These are phyloP conservation scores for Cordyceps sp. DNA, from an alignment of 2,329 filamentous ascomycete genomes.

Conservation along the genomic window DNA sequence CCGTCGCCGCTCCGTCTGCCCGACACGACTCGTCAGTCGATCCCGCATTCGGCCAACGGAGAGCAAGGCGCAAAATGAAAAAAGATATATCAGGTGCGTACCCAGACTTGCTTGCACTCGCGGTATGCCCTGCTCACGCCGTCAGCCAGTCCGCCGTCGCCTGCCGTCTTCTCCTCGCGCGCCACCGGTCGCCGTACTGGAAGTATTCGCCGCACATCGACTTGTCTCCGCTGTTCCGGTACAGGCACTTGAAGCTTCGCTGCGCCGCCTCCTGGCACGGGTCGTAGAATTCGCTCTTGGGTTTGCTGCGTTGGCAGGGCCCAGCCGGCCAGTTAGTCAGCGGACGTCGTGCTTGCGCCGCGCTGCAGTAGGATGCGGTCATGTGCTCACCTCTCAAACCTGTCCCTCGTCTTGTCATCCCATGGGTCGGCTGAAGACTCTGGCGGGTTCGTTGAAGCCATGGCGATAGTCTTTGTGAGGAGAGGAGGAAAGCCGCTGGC, in stretches of 20 bases:
- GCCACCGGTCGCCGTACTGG: constrained; percentile 43
- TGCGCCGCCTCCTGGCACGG: constrained; percentile 88
- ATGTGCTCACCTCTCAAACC: constrained; percentile 43
- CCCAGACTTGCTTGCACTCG: too few species aligned
- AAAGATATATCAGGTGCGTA: too few species aligned
- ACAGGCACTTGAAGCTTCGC: constrained; percentile 72
- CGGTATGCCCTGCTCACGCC: constrained; percentile 57
- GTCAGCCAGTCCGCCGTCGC: neutral
- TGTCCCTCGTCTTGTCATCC: constrained; percentile 41
- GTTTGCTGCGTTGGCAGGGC: too few species aligned
- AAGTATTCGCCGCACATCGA: constrained; percentile 93
- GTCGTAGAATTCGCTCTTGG: constrained; percentile 78
- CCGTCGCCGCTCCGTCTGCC: too few species aligned
- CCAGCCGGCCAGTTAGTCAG: too few species aligned
- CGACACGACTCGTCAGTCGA: too few species aligned
- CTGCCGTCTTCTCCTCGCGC: constrained; percentile 5
- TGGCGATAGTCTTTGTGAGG: too few species aligned
- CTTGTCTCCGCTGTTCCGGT: constrained; percentile 73
- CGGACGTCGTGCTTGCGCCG: neutral
- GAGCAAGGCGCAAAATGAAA: too few species aligned
- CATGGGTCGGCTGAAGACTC: constrained; percentile 25
- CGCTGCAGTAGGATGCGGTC: neutral
- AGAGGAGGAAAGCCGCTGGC: too few species aligned
- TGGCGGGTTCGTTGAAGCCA: constrained; percentile 3
- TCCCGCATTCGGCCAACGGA: too few species aligned